Evolutionary conservation across 495 filamentous ascomycete genomes (phyloP).

Genomic region (Tuber brumale): DNA sequence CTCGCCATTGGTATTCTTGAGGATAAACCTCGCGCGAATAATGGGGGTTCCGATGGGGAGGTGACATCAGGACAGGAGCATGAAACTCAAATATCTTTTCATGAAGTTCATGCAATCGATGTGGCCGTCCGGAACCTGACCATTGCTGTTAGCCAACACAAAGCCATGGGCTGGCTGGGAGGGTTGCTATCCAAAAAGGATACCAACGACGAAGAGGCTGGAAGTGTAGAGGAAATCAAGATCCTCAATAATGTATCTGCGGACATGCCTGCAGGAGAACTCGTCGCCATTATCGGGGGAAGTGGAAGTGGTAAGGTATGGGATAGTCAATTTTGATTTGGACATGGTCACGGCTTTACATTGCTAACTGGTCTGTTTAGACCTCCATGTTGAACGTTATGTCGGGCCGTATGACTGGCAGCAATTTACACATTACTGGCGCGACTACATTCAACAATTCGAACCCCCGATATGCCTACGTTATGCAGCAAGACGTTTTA

Average conservation of each 20-base stretch:
- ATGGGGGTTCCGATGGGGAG: neutral
- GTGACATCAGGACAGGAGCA: neutral
- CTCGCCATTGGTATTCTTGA: neutral
- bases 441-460: slow-evolving; percentile 53
- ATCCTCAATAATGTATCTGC: slow-evolving; percentile 54
- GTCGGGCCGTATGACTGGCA: slow-evolving; percentile 57
- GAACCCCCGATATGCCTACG: slow-evolving; percentile 58
- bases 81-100: slow-evolving; percentile 50
- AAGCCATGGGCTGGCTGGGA: slow-evolving; percentile 43
- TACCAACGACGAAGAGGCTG: slow-evolving; percentile 28
- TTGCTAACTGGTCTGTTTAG: slow-evolving; percentile 12
- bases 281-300: slow-evolving; percentile 67
- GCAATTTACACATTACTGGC: slow-evolving; percentile 51
- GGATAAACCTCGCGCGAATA: neutral
- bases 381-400: slow-evolving; percentile 65
- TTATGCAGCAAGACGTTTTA: slow-evolving; percentile 70
- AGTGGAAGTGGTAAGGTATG: slow-evolving; percentile 60
- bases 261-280: slow-evolving; percentile 53
- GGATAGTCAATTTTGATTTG: slow-evolving; percentile 1
- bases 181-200: slow-evolving; percentile 22
- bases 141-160: slow-evolving; percentile 48
- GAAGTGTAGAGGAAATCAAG: slow-evolving; percentile 34
- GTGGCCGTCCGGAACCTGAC: slow-evolving; percentile 52
- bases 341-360: slow-evolving; percentile 6
- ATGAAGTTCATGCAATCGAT: slow-evolving; percentile 55